Evolutionary conservation across 2,329 filamentous ascomycete genomes (phyloP), one percentile per base, ranked within the genome.

Genomic region (Stachybotrys echinatus): DNA sequence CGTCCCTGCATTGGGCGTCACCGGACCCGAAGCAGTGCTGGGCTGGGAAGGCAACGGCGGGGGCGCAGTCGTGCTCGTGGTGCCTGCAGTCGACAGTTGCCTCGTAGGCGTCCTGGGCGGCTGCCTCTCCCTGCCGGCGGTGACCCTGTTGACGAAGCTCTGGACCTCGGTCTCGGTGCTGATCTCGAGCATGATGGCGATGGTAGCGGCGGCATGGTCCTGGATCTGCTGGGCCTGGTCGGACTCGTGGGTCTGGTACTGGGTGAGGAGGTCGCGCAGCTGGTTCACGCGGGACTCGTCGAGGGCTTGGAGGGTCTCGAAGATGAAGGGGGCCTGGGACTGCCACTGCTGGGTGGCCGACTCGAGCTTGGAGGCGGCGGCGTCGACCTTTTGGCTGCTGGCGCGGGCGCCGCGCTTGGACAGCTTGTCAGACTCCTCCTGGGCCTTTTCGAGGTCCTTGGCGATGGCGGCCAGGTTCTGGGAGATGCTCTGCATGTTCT

Each of bases 231-330:
- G 88, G 17, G 92, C 84, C 58, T 89, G 84, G 64, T 99, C 94
- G 23, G 89, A 82, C 66, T 97, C 92, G 64, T 95, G 87, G 0
- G 94, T 99, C 68, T 95, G 86, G 60, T 92, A 88, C 62, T 96
- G 92, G 1, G 94, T 97, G 52, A 99, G 79, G 39, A 89, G 81
- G 68, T 97, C 92, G 54, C 92, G 87, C 52, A 99, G 76, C 62
- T 95, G 87, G 67, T 96, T 96, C 57, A 95, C 75, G 50, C 94
- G 84, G 59, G 82, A 85, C 72, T 99, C 94, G 64, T 99, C 94
- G 27, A 95, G 75, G 6, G 89, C 87, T 66, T 99, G 94, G 22
- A 99, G 80, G 53, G 86, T 88, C 70, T 99, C 94, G 63, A 95
- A 96, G 53, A 96, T 87, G 68, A 89, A 97, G 1, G 94, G 94